A percentile compares a stretch with the other conserved stretches of the same genome.
Conservation (phyloP, 495 filamentous ascomycete species). For the Penicillium longicatenatum region DNA sequence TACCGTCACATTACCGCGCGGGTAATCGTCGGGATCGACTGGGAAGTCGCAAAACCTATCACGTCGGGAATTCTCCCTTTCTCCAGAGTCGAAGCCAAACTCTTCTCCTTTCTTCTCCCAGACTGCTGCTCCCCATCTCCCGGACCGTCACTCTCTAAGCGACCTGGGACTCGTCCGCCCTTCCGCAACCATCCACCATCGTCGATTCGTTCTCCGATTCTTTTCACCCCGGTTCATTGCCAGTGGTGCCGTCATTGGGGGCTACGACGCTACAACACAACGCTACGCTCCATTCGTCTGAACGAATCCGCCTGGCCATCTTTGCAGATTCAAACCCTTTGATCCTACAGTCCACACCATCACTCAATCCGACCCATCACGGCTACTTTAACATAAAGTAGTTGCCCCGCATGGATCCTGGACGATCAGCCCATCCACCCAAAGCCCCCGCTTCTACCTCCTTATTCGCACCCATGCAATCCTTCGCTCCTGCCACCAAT, state of each 20-base stretch:
- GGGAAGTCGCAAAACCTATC: neutral
- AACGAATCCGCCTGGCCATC: neutral
- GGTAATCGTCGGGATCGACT: conserved; percentile 6
- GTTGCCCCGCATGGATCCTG: conserved; percentile 22
- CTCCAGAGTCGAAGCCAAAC: neutral
- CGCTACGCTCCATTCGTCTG: neutral
- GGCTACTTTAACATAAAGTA: neutral
- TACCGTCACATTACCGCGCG: conserved; percentile 5
- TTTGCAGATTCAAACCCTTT: neutral
- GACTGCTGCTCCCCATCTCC: neutral
- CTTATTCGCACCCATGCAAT: conserved; percentile 18
- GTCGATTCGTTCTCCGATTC: neutral
- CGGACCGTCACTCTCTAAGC: conserved; percentile 1
- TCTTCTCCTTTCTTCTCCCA: neutral
- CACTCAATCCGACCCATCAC: neutral
- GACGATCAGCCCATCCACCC: conserved; percentile 19
- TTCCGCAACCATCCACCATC: too few relatives aligned
- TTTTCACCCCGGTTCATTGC: neutral
- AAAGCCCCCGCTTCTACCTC: conserved; percentile 17
- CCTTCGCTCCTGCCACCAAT: conserved; percentile 12
- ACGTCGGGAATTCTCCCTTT: neutral
- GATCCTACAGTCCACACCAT: neutral
- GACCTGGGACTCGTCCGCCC: neutral
- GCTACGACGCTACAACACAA: neutral
- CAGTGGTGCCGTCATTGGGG: neutral